Evolutionary conservation across 257 asterid genomes (phyloP).

Genomic region (Solanum rostratum): DNA sequence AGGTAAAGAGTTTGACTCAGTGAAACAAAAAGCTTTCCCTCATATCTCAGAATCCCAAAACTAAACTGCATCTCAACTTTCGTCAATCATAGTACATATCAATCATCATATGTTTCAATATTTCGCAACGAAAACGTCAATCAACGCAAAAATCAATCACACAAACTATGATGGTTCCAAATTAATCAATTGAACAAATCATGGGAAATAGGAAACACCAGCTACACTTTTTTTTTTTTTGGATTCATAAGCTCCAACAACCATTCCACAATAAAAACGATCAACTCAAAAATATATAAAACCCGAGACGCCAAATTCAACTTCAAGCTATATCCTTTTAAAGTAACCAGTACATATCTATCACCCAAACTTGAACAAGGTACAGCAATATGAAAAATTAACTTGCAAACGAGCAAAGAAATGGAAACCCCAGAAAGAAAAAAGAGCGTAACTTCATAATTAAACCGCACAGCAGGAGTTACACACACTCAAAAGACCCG

Average conservation of each 20-base stretch:
- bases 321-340: not conserved
- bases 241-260: not conserved
- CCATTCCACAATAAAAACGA: not conserved
- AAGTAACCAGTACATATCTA: not conserved
- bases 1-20: not conserved
- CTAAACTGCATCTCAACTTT: not conserved
- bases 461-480: not conserved
- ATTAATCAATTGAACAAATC: not conserved
- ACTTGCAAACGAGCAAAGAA: not conserved
- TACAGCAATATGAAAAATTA: not conserved
- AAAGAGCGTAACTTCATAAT: not conserved
- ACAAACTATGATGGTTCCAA: not conserved
- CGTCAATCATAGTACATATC: not conserved
- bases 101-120: not conserved
- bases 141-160: not conserved
- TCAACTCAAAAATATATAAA: not conserved
- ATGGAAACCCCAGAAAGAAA: not conserved
- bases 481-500: not conserved
- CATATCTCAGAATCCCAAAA: not conserved
- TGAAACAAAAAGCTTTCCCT: not conserved
- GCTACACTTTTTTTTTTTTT: not conserved
- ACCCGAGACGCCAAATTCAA: not conserved
- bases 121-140: not conserved
- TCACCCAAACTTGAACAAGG: not conserved
- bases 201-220: not conserved